Conservation (phyloP, 139 green algal genomes). For the Chlamydomonas applanata region DNA sequence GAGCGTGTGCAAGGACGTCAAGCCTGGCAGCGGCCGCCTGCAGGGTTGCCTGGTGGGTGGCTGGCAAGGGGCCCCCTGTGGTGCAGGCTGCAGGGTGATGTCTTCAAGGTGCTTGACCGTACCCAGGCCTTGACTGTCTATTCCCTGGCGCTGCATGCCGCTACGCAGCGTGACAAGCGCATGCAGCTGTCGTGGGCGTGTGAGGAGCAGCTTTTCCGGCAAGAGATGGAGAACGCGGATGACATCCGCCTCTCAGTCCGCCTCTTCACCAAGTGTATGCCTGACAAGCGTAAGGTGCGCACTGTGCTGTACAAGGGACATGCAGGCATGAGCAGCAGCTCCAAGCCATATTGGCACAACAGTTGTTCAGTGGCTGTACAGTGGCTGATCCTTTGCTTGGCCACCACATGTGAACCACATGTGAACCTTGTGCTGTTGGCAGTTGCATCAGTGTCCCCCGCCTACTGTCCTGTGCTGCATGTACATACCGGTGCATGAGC, state of each 20-base stretch:
- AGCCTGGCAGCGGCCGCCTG: conserved; percentile 56
- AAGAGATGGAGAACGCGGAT: conserved; percentile 78
- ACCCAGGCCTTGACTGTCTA: not conserved
- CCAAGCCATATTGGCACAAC: too few species aligned
- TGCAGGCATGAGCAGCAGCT: too few species aligned
- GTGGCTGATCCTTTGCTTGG: too few species aligned
- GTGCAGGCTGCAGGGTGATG: not conserved
- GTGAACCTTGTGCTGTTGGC: too few species aligned
- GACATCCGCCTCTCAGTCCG: conserved; percentile 70
- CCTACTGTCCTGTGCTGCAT: not conserved
- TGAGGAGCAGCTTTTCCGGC: conserved; percentile 73
- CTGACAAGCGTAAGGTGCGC: conserved; percentile 41
- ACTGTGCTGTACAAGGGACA: too few species aligned
- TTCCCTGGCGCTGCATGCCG: not conserved
- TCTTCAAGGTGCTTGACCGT: not conserved
- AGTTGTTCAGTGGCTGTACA: too few species aligned
- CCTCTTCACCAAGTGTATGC: conserved; percentile 61
- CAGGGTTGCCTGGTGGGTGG: conserved; percentile 69
- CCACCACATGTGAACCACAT: too few species aligned
- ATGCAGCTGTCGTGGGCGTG: conserved; percentile 66
- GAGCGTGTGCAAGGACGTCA: conserved; percentile 51
- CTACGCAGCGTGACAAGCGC: conserved; percentile 20
- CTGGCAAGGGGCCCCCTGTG: not conserved
- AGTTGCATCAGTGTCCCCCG: not conserved
- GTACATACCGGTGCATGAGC: too few species aligned